Evolutionary conservation across 805 yeast genomes (phyloP), one percentile per base, ranked within the genome.

Genomic region (Teunomyces tritomae): DNA sequence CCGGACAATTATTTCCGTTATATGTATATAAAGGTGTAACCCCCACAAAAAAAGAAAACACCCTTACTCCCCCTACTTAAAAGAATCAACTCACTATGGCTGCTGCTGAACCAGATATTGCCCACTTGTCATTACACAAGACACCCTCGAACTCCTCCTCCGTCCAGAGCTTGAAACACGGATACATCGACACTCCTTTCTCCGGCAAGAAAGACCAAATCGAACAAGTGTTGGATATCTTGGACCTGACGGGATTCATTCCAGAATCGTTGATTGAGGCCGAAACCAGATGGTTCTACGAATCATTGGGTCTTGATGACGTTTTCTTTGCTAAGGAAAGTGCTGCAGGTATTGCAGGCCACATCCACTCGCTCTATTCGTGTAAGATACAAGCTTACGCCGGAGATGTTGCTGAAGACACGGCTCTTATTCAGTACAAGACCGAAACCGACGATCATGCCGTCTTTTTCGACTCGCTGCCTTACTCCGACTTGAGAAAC

Each of bases 371-470:
- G 8, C 75, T 92, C 46, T 92, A 92, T 68, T 88, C 97, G 29
- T 91, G 97, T 48, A 94, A 94, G 65, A 79, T 94, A 46, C 94
- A 92, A 57, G 96, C 96, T 6, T 88, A 78, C 62, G 86, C 94
- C 3, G 70, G 79, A 52, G 77, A 84, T 43, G 79, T 61, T 55
- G 68, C 63, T 46, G 59, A 65, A 24, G 62, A 52, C 41, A 46
- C 41, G 14, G 84, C 85, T 16, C 78, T 83, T 54, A 84, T 92
- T 54, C 88, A 85, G 53, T 88, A 89, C 65, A 85, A 84, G 63
- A 78, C 90, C 53, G 91, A 89, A 64, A 78, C 80, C 40, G 85
- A 81, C 13, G 91, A 87, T 63, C 96, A 89, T 61, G 97, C 97
- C 1, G 94, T 89, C 30, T 94, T 87, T 64, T 88, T 92, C 65